Evolutionary conservation across 148 eudicot species (phyloP), one percentile per base, ranked within the genome.

Genomic region (Amaranthus palmeri): DNA sequence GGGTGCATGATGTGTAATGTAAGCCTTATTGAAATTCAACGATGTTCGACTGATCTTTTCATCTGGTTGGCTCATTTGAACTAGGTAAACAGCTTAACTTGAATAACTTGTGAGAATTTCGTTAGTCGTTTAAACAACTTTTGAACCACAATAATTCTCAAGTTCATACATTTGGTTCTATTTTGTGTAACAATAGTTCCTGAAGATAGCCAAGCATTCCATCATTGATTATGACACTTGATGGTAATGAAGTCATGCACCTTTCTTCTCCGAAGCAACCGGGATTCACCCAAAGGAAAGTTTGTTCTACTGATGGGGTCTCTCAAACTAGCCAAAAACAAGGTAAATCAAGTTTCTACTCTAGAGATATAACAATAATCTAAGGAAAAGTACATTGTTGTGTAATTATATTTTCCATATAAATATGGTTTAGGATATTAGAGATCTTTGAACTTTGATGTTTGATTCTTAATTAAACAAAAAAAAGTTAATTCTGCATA

Each of bases 181-280:
- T 65, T 88, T 54, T 86, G 92, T 74, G 92, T 88, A 3, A 89
- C 84, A 70, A 79, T 84, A 67, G 59, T 65, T 47, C 73, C 87
- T 18, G 73, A 58, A 44, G 84, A 84, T 10, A 78, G 90, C 90
- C 90, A 7, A 72, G 62, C 17, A 73, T 84, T 43, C 68, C 83
- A 1, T 49, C 82, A 4, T 80, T 82, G 65, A 40, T 82, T 49
- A 67, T 62, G 0, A 82, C 84, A 86, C 79, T 86, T 57, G 74
- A 75, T 14, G 43, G 36, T 68, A 25, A 25, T 65, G 83, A 84
- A 48, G 57, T 70, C 36, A 18, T 2, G 3, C 50, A 64, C 71
- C 74, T 81, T 50, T 80, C 80, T 2, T 25, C 14, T 51, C 86
- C 86, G 10, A 69, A 61, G 41, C 80, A 73, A 14, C 86, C 86